Conservation (phyloP, 768 basidiomycete genomes). For the Lactarius vividus region DNA sequence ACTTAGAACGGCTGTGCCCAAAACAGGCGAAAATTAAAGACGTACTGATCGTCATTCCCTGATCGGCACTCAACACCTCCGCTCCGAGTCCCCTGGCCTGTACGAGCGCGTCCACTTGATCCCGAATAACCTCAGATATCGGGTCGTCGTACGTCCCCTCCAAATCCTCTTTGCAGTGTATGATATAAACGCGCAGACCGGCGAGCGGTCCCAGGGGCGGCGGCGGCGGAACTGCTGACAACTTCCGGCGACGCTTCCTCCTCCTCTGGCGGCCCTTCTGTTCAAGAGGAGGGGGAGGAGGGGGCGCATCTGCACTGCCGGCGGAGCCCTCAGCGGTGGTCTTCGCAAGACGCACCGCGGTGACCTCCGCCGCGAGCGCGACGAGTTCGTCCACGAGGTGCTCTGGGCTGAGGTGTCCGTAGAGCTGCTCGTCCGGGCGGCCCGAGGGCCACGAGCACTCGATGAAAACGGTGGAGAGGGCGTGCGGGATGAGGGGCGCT, state of each 20-base stretch:
- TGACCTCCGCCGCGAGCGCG: slow-evolving; percentile 66
- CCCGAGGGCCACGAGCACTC: slow-evolving; percentile 89
- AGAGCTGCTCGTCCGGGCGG: slow-evolving; percentile 63
- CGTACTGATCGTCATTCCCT: slow-evolving; percentile 78
- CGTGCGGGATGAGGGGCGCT: slow-evolving; percentile 68
- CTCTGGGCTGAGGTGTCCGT: slow-evolving; percentile 83
- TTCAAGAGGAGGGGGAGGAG: neutral
- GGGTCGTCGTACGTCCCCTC: slow-evolving; percentile 46
- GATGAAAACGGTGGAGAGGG: slow-evolving; percentile 80
- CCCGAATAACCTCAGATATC: slow-evolving; percentile 64
- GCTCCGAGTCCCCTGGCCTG: slow-evolving; percentile 62
- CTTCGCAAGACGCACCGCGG: slow-evolving; percentile 40
- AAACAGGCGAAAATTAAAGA: neutral
- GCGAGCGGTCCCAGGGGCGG: slow-evolving; percentile 51
- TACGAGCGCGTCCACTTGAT: slow-evolving; percentile 68
- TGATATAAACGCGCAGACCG: slow-evolving; percentile 72
- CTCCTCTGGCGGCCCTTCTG: slow-evolving; percentile 34
- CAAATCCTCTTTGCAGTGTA: slow-evolving; percentile 83
- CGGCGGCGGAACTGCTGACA: slow-evolving; percentile 36
- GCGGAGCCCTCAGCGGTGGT: neutral
- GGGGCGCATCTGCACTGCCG: neutral
- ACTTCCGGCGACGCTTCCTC: slow-evolving; percentile 39
- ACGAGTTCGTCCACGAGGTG: slow-evolving; percentile 75
- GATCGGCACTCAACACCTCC: slow-evolving; percentile 65
- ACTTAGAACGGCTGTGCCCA: neutral